A percentile compares a stretch with the other conserved stretches of the same genome.
Conservation (phyloP, 495 filamentous ascomycete genomes). For the Penicillium salamii region DNA sequence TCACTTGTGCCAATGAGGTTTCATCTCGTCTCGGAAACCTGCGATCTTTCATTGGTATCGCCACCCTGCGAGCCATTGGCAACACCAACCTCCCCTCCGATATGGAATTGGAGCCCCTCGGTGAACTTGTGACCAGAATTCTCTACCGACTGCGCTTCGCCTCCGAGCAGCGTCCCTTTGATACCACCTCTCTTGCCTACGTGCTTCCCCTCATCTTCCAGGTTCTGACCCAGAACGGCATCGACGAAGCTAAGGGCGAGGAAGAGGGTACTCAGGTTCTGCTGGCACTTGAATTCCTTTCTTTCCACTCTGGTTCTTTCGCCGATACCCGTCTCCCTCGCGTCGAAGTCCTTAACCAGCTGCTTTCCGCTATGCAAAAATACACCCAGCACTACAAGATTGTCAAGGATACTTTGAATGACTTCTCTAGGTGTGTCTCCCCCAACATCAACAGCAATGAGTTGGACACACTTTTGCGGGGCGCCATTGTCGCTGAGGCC, state of each 20-base stretch:
- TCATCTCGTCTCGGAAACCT: slow-evolving; percentile 72
- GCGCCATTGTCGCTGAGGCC: slow-evolving; percentile 71
- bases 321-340: slow-evolving; percentile 73
- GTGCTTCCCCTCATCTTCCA: slow-evolving; percentile 76
- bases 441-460: slow-evolving; percentile 70
- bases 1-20: slow-evolving; percentile 70
- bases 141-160: slow-evolving; percentile 87
- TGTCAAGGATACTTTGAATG: slow-evolving; percentile 85
- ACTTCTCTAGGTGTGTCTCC: slow-evolving; percentile 76
- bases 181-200: slow-evolving; percentile 80
- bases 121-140: slow-evolving; percentile 82
- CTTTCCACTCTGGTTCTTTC: slow-evolving; percentile 78
- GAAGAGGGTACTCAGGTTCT: slow-evolving; percentile 88
- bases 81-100: slow-evolving; percentile 67
- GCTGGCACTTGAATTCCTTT: slow-evolving; percentile 84
- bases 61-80: slow-evolving; percentile 75
- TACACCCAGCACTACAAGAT: slow-evolving; percentile 92
- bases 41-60: slow-evolving; percentile 79
- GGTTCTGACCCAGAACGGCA: slow-evolving; percentile 72
- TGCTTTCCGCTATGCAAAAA: slow-evolving; percentile 79
- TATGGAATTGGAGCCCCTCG: slow-evolving; percentile 73
- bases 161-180: slow-evolving; percentile 88
- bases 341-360: slow-evolving; percentile 60
- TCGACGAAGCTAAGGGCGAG: slow-evolving; percentile 57
- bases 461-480: slow-evolving; percentile 66